Evolutionary conservation across 176 grass and related monocot species (phyloP), one percentile per base, ranked within the genome.

Genomic region (Thinopyrum elongatum): DNA sequence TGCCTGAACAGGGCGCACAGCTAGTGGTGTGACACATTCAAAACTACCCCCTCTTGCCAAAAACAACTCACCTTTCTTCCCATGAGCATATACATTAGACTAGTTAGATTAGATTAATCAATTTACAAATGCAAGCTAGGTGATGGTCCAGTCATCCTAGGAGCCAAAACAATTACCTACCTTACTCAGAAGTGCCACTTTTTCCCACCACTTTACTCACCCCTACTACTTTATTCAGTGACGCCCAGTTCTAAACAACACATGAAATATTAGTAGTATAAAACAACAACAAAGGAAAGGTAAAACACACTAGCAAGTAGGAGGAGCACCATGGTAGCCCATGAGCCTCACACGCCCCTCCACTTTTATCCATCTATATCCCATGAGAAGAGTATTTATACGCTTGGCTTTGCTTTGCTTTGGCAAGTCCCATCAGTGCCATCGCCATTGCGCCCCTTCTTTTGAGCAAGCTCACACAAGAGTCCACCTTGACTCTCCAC

Each of bases 401-500:
- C 77, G 47, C 77, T 59, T 23, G 0, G 70, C n/a, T 73, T 41
- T 74, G 67, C 76, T 84, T 57, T 57, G 53, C 80, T 86, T 87
- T 69, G 79, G 61, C 28, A 9, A 31, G 82, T 85, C 90, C 70
- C 77, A 88, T 85, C 75, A 35, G 31, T 62, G 41, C 60, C 83
- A 66, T 85, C 67, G 60, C 68, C 85, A 76, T 80, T 87, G 75
- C 85, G 62, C 22, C 23, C 47, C 46, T 44, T 6, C 76, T 77
- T 83, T 38, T 28, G 58, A 77, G 80, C 82, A 85, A 77, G 86
- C 28, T 55, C 80, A 1, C 38, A 46, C 71, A 78, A 78, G n/a
- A 68, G 77, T 70, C 77, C 85, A 88, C 63, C 77, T 85, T 88
- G 82, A 85, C 70, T 81, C 69, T 39, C 89, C 89, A 91, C 89